Conservation (phyloP, 441 rosid species). For the Hura crepitans region DNA sequence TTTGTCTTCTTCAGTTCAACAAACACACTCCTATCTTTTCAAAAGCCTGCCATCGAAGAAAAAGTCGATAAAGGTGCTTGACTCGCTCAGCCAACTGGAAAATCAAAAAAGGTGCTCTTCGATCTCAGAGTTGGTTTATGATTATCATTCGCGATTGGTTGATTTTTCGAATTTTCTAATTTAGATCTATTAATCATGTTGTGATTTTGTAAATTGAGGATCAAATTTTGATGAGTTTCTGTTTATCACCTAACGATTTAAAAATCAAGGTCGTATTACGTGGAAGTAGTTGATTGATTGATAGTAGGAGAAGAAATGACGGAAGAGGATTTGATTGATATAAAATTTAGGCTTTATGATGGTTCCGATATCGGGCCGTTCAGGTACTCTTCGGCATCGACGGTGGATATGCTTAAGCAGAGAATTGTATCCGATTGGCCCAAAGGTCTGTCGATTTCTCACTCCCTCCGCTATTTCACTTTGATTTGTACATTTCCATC, state of each 20-base stretch:
- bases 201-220: conserved; percentile 19
- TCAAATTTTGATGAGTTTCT: conserved; percentile 24
- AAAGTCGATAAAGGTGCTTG: conserved; percentile 5
- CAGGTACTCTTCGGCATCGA: conserved; percentile 73
- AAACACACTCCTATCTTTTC: conserved; percentile 27
- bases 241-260: conserved; percentile 17
- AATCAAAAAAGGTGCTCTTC: conserved; percentile 20
- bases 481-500: neutral
- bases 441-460: conserved; percentile 45
- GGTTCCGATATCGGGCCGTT: conserved; percentile 95
- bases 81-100: neutral
- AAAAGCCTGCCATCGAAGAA: conserved; percentile 24
- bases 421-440: conserved; percentile 95
- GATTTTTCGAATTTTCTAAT: conserved; percentile 6
- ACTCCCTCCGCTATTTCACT: neutral
- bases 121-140: neutral
- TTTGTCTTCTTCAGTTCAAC: conserved; percentile 37
- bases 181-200: conserved; percentile 12
- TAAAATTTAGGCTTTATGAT: conserved; percentile 82
- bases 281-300: conserved; percentile 26
- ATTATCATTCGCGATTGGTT: neutral
- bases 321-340: conserved; percentile 79
- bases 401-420: conserved; percentile 82
- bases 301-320: conserved; percentile 51
- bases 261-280: conserved; percentile 6